Base-by-base conservation (phyloP, 495 filamentous ascomycete genomes). In the Neurospora hispaniola region DNA sequence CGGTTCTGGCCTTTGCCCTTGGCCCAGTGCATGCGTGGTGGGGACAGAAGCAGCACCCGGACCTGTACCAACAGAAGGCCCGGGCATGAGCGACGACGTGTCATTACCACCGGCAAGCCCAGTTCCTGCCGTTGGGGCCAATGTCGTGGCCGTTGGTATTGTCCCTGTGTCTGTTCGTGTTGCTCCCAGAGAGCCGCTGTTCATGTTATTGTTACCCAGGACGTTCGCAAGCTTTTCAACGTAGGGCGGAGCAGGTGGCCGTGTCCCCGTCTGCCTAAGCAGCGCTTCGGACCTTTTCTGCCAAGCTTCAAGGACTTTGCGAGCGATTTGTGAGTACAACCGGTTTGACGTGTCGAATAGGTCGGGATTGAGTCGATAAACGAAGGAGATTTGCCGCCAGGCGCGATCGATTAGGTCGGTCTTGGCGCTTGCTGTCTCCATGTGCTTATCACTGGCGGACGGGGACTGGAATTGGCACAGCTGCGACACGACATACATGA, bases 401-500 rank as follows among this genome's bases (percentile, higher is more conserved):
- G 85, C 86, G 35, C 86, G 82, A 62, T 88, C 86, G 42, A 86
- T 85, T 38, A 88, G 77, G 39, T 82, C 81, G 2, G 81, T 85
- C 31, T 86, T 85, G 5, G 1, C 27, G 54, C 35, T 66, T 38
- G 27, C 14, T 38, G 54, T 66, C 27, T 18, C 8, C 27, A 18
- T 16, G 12, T 66, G 16, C 27, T 66, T 27, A 35, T 66, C 54
- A 38, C 27, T 18, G 27, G 27, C 54, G 6, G 54, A 38, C 54
- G 23, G 54, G 6, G 54, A 66, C 27, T 66, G 54, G 14, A 18
- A 14, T 48, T 80, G 77, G 43, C 83, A 82, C 27, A 89, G 81
- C 72, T 89, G 86, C 42, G 83, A 85, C 1, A 85, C 76, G 72
- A 88, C 78, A 76, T 85, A 89, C 69, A 86, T 80, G 72, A 88